Conservation (phyloP, 2,329 filamentous ascomycete species). For the Talaromyces sp. region DNA sequence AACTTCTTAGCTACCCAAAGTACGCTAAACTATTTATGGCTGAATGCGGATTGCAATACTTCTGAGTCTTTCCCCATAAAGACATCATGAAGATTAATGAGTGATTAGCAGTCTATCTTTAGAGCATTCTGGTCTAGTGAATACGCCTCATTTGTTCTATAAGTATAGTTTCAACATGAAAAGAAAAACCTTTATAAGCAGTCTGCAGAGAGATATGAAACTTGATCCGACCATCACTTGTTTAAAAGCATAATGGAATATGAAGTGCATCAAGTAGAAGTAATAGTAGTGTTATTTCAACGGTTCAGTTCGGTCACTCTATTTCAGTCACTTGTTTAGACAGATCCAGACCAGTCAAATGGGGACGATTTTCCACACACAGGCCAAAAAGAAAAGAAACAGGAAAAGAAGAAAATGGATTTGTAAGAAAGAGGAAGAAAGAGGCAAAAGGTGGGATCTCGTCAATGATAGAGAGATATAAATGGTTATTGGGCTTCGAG, state of each 20-base stretch:
- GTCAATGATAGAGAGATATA: slow-evolving; percentile 12
- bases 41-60: background rate
- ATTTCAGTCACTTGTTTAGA: slow-evolving; percentile 12
- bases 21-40: slow-evolving; percentile 10
- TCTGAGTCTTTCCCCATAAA: background rate
- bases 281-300: slow-evolving; percentile 8
- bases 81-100: background rate
- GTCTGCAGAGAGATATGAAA: background rate
- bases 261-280: background rate
- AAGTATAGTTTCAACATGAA: background rate
- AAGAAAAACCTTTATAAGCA: background rate
- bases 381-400: slow-evolving; percentile 21
- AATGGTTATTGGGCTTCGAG: slow-evolving; percentile 22
- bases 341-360: slow-evolving; percentile 10
- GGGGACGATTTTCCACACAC: slow-evolving; percentile 1
- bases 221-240: background rate
- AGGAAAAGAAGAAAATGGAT: slow-evolving; percentile 29
- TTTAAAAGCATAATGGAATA: background rate
- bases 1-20: background rate
- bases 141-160: background rate
- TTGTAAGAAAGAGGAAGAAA: slow-evolving; percentile 16
- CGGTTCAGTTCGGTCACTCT: slow-evolving; percentile 9
- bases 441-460: slow-evolving; percentile 13
- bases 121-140: background rate
- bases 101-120: background rate